phyloP scores from a whole-genome alignment of 441 rosid species.

The Eruca vesicaria region DNA sequence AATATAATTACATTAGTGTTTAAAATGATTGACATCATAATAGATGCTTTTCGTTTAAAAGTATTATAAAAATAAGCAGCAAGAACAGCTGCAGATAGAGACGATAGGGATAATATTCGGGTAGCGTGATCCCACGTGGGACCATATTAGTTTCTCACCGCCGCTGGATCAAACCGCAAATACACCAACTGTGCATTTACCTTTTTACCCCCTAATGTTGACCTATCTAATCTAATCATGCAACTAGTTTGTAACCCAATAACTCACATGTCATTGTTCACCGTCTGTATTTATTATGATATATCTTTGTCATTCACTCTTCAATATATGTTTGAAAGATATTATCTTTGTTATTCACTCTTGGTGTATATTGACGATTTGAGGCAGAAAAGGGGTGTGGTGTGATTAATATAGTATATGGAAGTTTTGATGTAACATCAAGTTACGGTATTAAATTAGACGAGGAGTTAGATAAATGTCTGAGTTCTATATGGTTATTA shows the following conservation, averaged over 20 bases:
- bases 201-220: slow-evolving; percentile 20
- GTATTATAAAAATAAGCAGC: slow-evolving; percentile 16
- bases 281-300: background rate
- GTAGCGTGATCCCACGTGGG: slow-evolving; percentile 21
- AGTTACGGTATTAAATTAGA: slow-evolving; percentile 35
- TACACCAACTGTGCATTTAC: background rate
- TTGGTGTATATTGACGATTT: background rate
- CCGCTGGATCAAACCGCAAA: slow-evolving; percentile 25
- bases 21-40: slow-evolving; percentile 39
- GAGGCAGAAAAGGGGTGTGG: slow-evolving; percentile 8
- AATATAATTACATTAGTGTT: slow-evolving; percentile 29
- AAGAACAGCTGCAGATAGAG: slow-evolving; percentile 40
- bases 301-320: background rate
- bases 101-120: slow-evolving; percentile 34
- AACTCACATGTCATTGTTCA: slow-evolving; percentile 9
- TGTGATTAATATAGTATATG: slow-evolving; percentile 13
- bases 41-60: slow-evolving; percentile 25
- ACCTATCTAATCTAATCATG: slow-evolving; percentile 28
- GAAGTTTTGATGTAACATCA: slow-evolving; percentile 27
- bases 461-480: slow-evolving; percentile 41
- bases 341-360: no score
- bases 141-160: slow-evolving; percentile 32
- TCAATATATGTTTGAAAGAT: no score
- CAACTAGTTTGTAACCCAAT: slow-evolving; percentile 2
- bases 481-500: slow-evolving; percentile 35